phyloP scores from a whole-genome alignment of 129 eudicot species.

The Deinandra increscens region DNA sequence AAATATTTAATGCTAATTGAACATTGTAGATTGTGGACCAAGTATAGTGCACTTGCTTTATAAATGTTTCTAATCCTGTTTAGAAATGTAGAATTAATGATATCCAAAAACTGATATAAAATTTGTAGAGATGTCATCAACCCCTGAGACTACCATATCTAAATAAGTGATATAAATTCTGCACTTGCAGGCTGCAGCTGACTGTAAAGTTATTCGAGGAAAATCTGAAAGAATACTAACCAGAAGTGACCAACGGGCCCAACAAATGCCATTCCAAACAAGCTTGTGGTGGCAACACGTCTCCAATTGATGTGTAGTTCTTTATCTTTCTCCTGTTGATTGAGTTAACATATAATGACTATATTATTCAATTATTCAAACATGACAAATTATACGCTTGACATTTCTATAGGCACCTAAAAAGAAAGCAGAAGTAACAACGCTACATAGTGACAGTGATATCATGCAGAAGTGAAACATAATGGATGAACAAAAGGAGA shows the following conservation, averaged over 20 bases:
- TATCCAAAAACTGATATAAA: background rate
- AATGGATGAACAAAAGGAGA: constrained; percentile 1
- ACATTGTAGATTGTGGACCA: background rate
- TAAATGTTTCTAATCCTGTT: background rate
- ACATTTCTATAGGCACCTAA: background rate
- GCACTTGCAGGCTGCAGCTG: constrained; percentile 7
- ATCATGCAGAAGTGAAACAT: constrained; percentile 2
- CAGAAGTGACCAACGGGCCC: constrained; percentile 99
- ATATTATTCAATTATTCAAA: background rate
- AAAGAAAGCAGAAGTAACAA: background rate
- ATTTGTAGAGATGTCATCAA: too few species aligned
- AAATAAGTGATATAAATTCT: background rate
- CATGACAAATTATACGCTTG: background rate
- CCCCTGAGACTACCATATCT: background rate
- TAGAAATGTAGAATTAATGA: background rate
- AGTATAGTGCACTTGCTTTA: background rate
- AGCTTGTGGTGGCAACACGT: constrained; percentile 83
- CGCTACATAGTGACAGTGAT: background rate
- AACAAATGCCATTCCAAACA: constrained; percentile 90
- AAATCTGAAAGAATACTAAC: constrained; percentile 41
- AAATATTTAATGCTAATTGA: too few species aligned
- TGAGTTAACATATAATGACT: background rate
- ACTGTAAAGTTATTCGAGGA: background rate
- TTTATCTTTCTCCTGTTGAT: constrained; percentile 57
- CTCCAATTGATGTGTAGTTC: constrained; percentile 73